Evolutionary conservation across 139 green algal genomes (phyloP), one percentile per base, ranked within the genome.

Genomic region (Volvox africanus): DNA sequence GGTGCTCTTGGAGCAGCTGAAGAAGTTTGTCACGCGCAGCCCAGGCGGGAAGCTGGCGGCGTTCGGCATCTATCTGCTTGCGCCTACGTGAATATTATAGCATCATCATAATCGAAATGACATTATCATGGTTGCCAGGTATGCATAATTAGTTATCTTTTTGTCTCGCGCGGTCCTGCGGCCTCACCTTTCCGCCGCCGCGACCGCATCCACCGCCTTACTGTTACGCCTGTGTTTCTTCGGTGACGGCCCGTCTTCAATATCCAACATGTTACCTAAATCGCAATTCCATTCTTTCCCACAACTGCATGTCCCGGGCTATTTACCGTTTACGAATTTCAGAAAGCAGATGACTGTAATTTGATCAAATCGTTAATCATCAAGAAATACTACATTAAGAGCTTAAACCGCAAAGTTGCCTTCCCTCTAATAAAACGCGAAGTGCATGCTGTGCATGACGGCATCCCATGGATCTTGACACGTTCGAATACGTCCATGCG

Each of bases 11-110:
- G 0, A 98, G 94, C 80, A 95, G 86, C 67, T 93, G 26, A 19
- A 98, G 20, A 5, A 98, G 93, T 78, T 89, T 83, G 0, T 96
- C 91, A 1, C 90, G 87, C 0, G 95, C 95, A 12, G 88, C 77
- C 95, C 95, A 97, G 1, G 97, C 92, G 1, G 97, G 97, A 90
- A 98, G 95, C 65, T 91, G 35, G 30, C 89, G 32, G n/a, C 95
- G 92, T 50, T 97, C 88, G 0, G 75, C 73, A 13, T 93, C 88
- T 18, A 97, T 88, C 19, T 65, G 36, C 44, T 89, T 61, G 18
- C 88, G 76, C 62, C 88, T 93, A 69, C 62, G 62, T 69, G n/a
- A n/a, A n/a, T n/a, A n/a, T n/a, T n/a, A 69, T 19, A 17, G 19
- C 17, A 69, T 17, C 62, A 19, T 26, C 62, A 69, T 69, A 69